A percentile compares a stretch with the other conserved stretches of the same genome.
These are phyloP conservation scores for Fereydounia khargensis DNA, from an alignment of 1,284 basidiomycete species.

Conservation along the genomic window DNA sequence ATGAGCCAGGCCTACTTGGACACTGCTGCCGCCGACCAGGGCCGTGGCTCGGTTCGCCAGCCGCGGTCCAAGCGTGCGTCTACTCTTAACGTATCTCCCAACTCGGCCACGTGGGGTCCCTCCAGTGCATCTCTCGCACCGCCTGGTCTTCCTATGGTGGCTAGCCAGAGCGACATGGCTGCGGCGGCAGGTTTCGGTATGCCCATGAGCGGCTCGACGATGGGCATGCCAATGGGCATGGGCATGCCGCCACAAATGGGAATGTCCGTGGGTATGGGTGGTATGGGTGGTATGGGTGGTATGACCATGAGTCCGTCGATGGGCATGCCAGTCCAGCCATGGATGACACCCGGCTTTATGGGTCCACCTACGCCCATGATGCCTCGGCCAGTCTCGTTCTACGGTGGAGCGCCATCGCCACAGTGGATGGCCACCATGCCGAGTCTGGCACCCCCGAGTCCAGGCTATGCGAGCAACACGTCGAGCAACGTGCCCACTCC, in stretches of 20 bases:
- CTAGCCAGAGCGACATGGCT: slow-evolving; percentile 4
- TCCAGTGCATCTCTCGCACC: slow-evolving; percentile 1
- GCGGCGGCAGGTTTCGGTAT: background rate
- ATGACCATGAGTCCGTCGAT: no score
- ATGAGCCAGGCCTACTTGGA: no score
- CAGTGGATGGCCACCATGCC: slow-evolving; percentile 5
- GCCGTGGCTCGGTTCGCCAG: no score
- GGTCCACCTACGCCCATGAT: no score
- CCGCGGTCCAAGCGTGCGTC: no score
- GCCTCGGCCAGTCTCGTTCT: background rate
- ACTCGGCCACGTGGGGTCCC: slow-evolving; percentile 4
- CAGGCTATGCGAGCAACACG: slow-evolving; percentile 10
- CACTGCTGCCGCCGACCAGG: no score
- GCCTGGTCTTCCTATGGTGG: slow-evolving; percentile 5
- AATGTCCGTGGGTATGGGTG: no score
- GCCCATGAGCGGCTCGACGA: background rate
- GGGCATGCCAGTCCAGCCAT: no score
- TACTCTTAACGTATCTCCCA: background rate
- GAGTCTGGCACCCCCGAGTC: slow-evolving; percentile 19
- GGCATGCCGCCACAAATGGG: no score
- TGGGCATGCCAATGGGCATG: background rate
- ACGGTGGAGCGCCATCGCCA: background rate
- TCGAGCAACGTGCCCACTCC: slow-evolving; percentile 19
- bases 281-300: no score
- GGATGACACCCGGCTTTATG: no score